A percentile compares a stretch with the other conserved stretches of the same genome.
phyloP scores from a whole-genome alignment of 345 rosid species.

The Euclidium syriacum region DNA sequence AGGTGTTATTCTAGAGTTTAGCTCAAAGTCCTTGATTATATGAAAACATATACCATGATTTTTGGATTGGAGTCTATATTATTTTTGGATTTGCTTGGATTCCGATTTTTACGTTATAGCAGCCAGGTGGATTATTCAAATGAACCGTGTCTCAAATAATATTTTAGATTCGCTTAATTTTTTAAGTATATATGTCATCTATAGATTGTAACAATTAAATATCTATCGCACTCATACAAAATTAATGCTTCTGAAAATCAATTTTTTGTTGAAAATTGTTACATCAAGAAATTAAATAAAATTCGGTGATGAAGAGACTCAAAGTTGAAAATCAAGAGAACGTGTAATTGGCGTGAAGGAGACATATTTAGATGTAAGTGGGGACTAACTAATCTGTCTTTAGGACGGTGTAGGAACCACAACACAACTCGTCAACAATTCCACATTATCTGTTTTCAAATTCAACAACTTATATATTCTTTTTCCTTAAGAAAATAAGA shows the following conservation, averaged over 20 bases:
- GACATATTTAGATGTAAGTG: conserved; percentile 25
- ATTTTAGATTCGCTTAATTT: background rate
- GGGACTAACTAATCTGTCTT: conserved; percentile 28
- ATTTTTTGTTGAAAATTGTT: background rate
- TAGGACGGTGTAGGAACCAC: conserved; percentile 18
- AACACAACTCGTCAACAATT: conserved; percentile 15
- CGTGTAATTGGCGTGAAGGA: conserved; percentile 5
- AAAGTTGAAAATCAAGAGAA: conserved; percentile 11
- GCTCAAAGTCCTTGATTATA: no score
- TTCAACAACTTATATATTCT: conserved; percentile 3
- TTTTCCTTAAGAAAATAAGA: background rate
- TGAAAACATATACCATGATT: no score
- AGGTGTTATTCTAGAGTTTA: no score
- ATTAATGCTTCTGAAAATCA: background rate
- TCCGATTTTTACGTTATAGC: background rate
- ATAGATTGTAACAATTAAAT: background rate
- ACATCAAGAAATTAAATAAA: background rate
- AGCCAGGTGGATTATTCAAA: background rate
- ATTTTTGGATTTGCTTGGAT: background rate
- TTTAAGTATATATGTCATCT: background rate
- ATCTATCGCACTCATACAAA: background rate
- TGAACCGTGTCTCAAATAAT: background rate
- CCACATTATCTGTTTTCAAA: conserved; percentile 1
- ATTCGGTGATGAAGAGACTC: background rate
- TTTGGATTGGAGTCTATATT: background rate